Base-by-base conservation (phyloP, 805 yeast genomes). In the Saturnispora kantuleensis region DNA sequence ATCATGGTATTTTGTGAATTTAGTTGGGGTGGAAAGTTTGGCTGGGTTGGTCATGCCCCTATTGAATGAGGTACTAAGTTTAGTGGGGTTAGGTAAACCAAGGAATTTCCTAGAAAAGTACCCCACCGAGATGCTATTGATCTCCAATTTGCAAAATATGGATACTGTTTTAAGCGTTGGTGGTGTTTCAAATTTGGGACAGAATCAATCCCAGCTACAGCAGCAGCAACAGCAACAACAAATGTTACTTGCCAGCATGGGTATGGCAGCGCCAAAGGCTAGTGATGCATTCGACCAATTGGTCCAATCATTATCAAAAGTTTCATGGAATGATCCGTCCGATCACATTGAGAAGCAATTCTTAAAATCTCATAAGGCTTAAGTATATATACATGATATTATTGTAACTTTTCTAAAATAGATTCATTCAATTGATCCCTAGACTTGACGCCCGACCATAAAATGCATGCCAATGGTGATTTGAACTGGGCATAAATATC, bases 1-100 rank as follows among this genome's bases (percentile, higher is more conserved):
- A 16, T 87, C 97, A 5, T 93, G 97, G 97, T 93, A 90, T 61
- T 85, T 93, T 60, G 84, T 90, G 44, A 84, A 87, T 45, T 75
- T 87, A 49, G 62, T 89, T 41, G 97, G 97, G 28, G 71, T 93
- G 48, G 76, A 77, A 52, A 83, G 96, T 0, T 79, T 93, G 1
- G 83, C 44, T 16, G 39, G 31, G 30, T 28, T 42, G 10, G 18
- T 81, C 59, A 73, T 84, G 33, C 70, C 90, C 43, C 50, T 88
- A 7, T 71, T 86, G 51, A 79, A 78, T 9, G 26, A 35, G 3
- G 8, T 15, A 5, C 16, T 34, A 17, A 35, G 16, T 17, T 28
- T 21, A 10, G 21, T 39, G 12, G 42, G 42, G 10, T n/a, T 39
- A 11, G 11, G 17, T 2, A 12, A 34, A 5, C 16, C 26, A 16